A percentile compares a stretch with the other conserved stretches of the same genome.
Conservation (phyloP, 352 stramenopile genomes). For the Phytopythium kandeliae region DNA sequence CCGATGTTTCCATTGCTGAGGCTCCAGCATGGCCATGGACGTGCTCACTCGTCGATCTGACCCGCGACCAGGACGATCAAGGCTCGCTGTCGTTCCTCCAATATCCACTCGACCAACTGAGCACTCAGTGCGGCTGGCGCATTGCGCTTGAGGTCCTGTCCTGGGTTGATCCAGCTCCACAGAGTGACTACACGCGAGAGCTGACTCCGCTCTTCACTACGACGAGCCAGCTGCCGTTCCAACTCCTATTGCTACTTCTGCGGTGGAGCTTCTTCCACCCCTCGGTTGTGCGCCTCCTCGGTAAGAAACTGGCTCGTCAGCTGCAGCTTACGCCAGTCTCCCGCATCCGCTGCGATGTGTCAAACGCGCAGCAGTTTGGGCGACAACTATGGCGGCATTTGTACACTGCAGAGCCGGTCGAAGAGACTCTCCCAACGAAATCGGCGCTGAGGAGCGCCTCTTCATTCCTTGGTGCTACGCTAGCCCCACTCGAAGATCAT, state of each 20-base stretch:
- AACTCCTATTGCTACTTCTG: conserved; percentile 55
- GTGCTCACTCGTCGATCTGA: not conserved
- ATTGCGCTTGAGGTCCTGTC: conserved; percentile 50
- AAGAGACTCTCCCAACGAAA: not conserved
- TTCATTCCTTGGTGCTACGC: not conserved
- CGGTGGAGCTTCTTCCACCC: conserved; percentile 75
- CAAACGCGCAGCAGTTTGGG: conserved; percentile 18
- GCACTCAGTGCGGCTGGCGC: conserved; percentile 40
- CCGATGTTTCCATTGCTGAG: conserved; percentile 8
- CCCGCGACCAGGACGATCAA: not conserved
- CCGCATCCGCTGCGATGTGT: conserved; percentile 31
- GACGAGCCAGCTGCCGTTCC: conserved; percentile 52
- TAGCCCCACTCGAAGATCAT: not conserved
- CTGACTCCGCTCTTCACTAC: conserved; percentile 20
- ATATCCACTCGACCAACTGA: conserved; percentile 32
- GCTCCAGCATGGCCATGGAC: not conserved
- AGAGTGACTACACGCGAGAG: no score
- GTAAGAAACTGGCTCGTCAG: conserved; percentile 44
- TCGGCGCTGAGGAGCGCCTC: not conserved
- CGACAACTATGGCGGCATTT: conserved; percentile 23
- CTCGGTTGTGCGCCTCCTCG: conserved; percentile 21
- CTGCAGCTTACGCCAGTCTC: conserved; percentile 37
- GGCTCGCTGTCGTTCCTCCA: conserved; percentile 9
- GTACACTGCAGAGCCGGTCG: conserved; percentile 8
- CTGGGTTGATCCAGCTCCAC: conserved; percentile 6